Percentiles rank a stretch among this genome's conserved stretches.
These are phyloP conservation scores for Musa beccarii DNA, from an alignment of 176 grass and related monocot genomes.

Conservation along the genomic window DNA sequence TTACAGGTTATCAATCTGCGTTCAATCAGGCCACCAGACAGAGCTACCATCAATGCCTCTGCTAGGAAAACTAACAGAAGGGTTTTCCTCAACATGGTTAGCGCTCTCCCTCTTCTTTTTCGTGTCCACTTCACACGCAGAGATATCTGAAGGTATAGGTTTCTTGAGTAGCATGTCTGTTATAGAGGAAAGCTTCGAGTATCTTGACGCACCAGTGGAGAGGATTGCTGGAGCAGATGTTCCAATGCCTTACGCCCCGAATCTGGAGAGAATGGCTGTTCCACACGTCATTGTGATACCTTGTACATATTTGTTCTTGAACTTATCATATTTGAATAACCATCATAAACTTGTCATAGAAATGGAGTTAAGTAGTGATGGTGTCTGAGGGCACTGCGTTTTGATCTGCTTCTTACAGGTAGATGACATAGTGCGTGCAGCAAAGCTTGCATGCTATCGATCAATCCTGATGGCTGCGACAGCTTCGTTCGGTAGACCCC, in stretches of 20 bases:
- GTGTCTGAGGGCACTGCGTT: background rate
- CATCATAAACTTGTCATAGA: background rate
- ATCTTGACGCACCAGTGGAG: constrained; percentile 83
- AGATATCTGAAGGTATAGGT: background rate
- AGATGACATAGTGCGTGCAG: constrained; percentile 79
- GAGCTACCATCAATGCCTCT: constrained; percentile 70
- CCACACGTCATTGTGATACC: constrained; percentile 50
- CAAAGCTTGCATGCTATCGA: constrained; percentile 67
- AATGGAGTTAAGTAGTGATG: background rate
- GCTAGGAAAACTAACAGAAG: constrained; percentile 94
- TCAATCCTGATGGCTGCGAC: constrained; percentile 61
- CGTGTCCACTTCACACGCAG: background rate
- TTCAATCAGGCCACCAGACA: constrained; percentile 79
- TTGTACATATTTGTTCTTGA: background rate
- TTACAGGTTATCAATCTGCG: constrained; percentile 88
- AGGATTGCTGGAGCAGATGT: constrained; percentile 90
- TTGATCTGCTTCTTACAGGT: constrained; percentile 28
- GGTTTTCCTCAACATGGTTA: constrained; percentile 88
- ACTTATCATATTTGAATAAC: too few species aligned
- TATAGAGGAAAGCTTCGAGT: constrained; percentile 85
- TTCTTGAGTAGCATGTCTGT: constrained; percentile 59
- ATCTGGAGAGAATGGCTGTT: constrained; percentile 86
- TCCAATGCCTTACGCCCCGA: constrained; percentile 87
- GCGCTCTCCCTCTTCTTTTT: background rate
- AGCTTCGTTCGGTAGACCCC: constrained; percentile 23